Conservation (phyloP, 2,329 filamentous ascomycete species). For the Penicillium sp. region DNA sequence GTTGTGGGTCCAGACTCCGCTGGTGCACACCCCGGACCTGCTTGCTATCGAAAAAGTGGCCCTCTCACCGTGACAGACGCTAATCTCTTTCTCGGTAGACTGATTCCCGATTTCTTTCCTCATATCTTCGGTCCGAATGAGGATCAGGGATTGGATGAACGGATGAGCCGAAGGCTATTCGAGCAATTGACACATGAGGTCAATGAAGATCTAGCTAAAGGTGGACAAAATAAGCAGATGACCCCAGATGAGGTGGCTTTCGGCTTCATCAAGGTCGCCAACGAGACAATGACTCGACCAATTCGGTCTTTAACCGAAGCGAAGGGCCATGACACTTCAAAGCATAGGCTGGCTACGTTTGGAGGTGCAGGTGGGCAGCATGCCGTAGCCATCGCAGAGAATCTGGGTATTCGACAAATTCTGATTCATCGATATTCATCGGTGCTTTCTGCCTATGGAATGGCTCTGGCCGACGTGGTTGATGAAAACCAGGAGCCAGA, state of each 20-base stretch:
- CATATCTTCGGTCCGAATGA: slow-evolving; percentile 88
- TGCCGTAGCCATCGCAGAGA: slow-evolving; percentile 83
- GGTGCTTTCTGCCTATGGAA: slow-evolving; percentile 85
- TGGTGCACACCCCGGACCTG: slow-evolving; percentile 82
- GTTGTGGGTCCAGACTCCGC: slow-evolving; percentile 88
- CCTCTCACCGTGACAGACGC: slow-evolving; percentile 92
- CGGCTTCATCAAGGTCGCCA: slow-evolving; percentile 85
- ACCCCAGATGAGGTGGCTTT: slow-evolving; percentile 79
- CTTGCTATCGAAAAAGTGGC: slow-evolving; percentile 86
- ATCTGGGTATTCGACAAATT: slow-evolving; percentile 76
- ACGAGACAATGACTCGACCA: slow-evolving; percentile 85
- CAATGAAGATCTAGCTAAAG: slow-evolving; percentile 57
- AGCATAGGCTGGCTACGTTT: slow-evolving; percentile 81
- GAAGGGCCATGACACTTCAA: slow-evolving; percentile 82
- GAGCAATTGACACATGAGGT: slow-evolving; percentile 72
- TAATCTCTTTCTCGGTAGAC: slow-evolving; percentile 77
- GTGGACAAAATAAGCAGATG: slow-evolving; percentile 48
- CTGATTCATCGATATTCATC: slow-evolving; percentile 84
- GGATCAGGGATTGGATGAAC: slow-evolving; percentile 69
- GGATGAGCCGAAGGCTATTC: slow-evolving; percentile 69
- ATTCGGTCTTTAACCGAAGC: slow-evolving; percentile 89
- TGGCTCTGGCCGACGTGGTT: slow-evolving; percentile 74
- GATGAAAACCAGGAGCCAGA: slow-evolving; percentile 76
- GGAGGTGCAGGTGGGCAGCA: slow-evolving; percentile 89
- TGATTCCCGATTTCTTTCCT: slow-evolving; percentile 87